Base-by-base conservation (phyloP, 2,329 filamentous ascomycete genomes). In the Thelonectria discophora region DNA sequence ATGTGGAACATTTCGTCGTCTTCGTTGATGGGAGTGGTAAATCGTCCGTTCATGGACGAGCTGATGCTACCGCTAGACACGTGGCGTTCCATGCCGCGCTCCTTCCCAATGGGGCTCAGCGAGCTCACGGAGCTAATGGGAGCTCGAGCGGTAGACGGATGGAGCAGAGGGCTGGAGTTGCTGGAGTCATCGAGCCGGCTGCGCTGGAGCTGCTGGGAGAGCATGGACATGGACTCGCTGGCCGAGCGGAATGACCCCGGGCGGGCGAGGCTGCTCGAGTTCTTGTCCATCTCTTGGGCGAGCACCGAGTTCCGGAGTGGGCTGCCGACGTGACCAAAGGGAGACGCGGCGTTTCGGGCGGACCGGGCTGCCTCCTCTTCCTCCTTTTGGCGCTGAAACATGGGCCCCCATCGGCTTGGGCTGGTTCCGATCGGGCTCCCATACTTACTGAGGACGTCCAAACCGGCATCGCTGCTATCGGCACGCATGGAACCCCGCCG, bases 321-420 rank as follows among this genome's bases (percentile, higher is more conserved):
- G 64, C 86, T 89, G 18, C 87, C 87, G 37, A 90, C 87, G 66
- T 90, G 87, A 8, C 87, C 87, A 71, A 89, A 89, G 3, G 81
- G 84, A n/a, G 86, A 88, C 5, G 75, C 74, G 58, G 75, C 71
- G 66, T 72, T 70, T 49, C 77, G 72, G 4, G 75, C 75, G 10
- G 77, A 75, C 32, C 76, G 73, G 40, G 77, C 69, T 20, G 74
- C 75, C 51, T 83, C 82, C 49, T 88, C 86, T 49, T 88, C 86
- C 54, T 86, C 84, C 72, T 83, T 83, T 63, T 87, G 85, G 39
- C 85, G 82, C 68, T 87, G 84, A 74, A 88, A 88, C 18, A 87
- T 74, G 7, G 86, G 80, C 3, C 84, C 85, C 86, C 86, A 90
- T 50, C 85, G 82, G 68, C 84, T 88, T 42, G 84, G 86, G 67